Base-by-base conservation (phyloP, 2,329 filamentous ascomycete genomes). In the Alternaria infectoria region DNA sequence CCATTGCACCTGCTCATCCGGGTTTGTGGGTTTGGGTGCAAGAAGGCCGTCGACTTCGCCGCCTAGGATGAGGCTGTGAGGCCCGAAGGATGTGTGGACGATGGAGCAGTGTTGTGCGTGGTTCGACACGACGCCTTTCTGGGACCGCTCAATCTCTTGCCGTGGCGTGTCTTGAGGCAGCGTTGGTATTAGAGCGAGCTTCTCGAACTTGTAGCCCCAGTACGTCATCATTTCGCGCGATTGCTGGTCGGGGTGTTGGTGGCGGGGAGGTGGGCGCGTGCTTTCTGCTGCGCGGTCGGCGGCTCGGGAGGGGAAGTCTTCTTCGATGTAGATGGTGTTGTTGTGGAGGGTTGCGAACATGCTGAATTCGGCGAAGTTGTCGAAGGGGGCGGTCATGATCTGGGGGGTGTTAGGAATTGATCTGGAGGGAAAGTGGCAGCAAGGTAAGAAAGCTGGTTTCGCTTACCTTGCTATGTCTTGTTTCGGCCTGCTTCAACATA, bases 181-280 rank as follows among this genome's bases (percentile, higher is more conserved):
- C 3, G 85, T 82, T 3, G 92, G 90, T 5, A 98, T 82, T 2
- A 96, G 90, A 7, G 90, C 89, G 2, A 99, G 81, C 0, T 93
- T 91, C 80, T 99, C 96, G 74, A 99, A 99, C 78, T 99, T 99
- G 83, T 99, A 99, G 36, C 95, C 95, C 95, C 95, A 98, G 76
- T 90, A 99, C 54, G 90, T 89, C 93, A 97, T 97, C 67, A 94
- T 84, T 61, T 96, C 91, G 54, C 91, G 89, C 0, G 92, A 87
- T 76, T 85, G 83, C 74, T 84, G 81, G 72, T 87, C 82, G 72
- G 86, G 81, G 69, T 88, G 82, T 10, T 72, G 70, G 46, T 72
- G 56, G 17, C 69, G 68, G 9, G 72, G 66, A 5, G 68, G 71
- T 6, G 72, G 72, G 3, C 72, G 67, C 17, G 62, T 50, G 21